A percentile compares a stretch with the other conserved stretches of the same genome.
Evolutionary conservation across 2,329 filamentous ascomycete species (phyloP).

Genomic region (Magnaporthiopsis incrustans): DNA sequence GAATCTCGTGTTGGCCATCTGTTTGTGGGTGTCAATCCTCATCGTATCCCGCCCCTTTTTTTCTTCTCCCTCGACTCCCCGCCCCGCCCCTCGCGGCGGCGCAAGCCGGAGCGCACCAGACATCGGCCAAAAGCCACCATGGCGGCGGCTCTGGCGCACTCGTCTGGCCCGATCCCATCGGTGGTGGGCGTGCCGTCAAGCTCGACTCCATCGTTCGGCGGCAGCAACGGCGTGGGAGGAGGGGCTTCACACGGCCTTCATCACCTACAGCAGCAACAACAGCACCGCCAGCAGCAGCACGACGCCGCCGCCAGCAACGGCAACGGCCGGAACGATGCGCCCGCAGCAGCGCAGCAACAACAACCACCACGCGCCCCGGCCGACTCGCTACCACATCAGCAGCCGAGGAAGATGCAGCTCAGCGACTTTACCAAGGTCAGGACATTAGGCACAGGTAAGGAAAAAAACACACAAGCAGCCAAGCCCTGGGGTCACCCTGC

Average conservation of each 20-base stretch:
- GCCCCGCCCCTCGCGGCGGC: background rate
- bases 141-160: conserved; percentile 8
- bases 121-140: conserved; percentile 6
- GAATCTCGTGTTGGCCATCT: background rate
- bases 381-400: background rate
- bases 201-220: background rate
- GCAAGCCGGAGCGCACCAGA: background rate
- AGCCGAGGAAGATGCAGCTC: conserved; percentile 23
- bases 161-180: conserved; percentile 3
- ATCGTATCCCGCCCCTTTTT: background rate
- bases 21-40: background rate
- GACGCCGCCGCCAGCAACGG: too few species aligned
- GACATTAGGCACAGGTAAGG: conserved; percentile 66
- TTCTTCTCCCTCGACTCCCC: background rate
- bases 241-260: conserved; percentile 1
- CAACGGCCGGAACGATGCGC: background rate
- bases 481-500: background rate
- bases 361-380: background rate
- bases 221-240: background rate
- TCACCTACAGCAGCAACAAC: conserved; percentile 1
- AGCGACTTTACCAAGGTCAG: conserved; percentile 66
- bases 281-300: background rate
- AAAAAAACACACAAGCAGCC: background rate
- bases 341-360: background rate
- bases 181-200: conserved; percentile 5